A percentile compares a stretch with the other conserved stretches of the same genome.
Conservation (phyloP, 805 yeast genomes). For the Saccharomycopsis sp. region DNA sequence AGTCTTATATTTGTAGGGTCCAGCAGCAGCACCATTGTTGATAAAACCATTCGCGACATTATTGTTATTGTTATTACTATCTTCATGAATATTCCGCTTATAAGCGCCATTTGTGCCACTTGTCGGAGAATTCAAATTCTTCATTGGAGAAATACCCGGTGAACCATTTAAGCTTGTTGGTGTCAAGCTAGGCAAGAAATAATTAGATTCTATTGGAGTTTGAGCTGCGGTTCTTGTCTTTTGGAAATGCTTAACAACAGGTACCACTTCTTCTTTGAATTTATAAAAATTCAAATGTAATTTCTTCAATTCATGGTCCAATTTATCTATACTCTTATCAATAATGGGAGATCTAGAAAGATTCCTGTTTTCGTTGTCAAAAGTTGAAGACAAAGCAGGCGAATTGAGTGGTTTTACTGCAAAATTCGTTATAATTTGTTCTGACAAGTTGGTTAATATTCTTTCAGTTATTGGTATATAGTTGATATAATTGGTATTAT, state of each 20-base stretch:
- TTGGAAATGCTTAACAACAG: conserved; percentile 16
- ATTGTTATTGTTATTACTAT: not conserved
- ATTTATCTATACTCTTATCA: conserved; percentile 9
- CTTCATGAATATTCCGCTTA: not conserved
- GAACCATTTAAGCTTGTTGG: conserved; percentile 9
- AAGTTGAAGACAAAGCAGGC: not conserved
- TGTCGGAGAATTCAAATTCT: conserved; percentile 12
- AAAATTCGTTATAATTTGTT: conserved; percentile 10
- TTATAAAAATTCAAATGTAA: conserved; percentile 9
- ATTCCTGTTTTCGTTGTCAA: not conserved
- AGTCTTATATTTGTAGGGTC: not conserved
- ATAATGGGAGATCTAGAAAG: conserved; percentile 3
- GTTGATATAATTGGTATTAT: conserved; percentile 2
- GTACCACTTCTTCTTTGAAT: conserved; percentile 19
- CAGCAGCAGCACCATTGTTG: not conserved
- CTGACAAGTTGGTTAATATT: conserved; percentile 9
- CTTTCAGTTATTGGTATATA: conserved; percentile 10
- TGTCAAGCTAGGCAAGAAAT: conserved; percentile 1
- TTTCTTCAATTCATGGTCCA: conserved; percentile 17
- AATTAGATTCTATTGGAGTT: conserved; percentile 7
- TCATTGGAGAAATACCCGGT: conserved; percentile 13
- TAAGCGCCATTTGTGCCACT: not conserved
- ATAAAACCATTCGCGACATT: not conserved
- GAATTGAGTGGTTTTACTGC: conserved; percentile 1
- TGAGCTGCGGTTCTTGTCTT: not conserved